phyloP scores from a whole-genome alignment of 78 protist genomes.

The Bodo saltans region DNA sequence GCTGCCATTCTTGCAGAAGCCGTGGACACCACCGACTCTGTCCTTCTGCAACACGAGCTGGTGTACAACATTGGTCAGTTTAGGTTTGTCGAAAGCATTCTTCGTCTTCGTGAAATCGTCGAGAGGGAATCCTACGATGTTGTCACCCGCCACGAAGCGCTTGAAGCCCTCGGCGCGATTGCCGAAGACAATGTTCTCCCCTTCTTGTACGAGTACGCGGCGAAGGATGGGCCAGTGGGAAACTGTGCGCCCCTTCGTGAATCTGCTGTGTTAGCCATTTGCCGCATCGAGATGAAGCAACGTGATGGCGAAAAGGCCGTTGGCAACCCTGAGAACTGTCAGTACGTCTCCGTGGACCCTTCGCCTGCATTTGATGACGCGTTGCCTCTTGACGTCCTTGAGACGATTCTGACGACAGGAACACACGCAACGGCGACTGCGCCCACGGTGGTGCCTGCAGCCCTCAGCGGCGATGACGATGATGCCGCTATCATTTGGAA shows the following conservation, averaged over 20 bases:
- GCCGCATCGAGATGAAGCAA: background rate
- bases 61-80: conserved; percentile 57
- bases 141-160: conserved; percentile 41
- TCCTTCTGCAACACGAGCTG: conserved; percentile 57
- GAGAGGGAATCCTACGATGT: conserved; percentile 6
- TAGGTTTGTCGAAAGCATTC: conserved; percentile 2
- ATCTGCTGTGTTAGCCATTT: conserved; percentile 40
- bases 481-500: conserved; percentile 6
- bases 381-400: too few relatives aligned
- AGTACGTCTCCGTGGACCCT: conserved; percentile 41
- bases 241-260: conserved; percentile 39
- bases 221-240: background rate
- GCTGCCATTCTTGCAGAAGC: background rate
- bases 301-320: background rate
- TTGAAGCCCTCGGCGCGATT: conserved; percentile 59
- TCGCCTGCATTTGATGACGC: conserved; percentile 34
- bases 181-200: background rate
- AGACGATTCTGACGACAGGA: too few relatives aligned
- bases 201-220: background rate
- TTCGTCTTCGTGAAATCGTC: background rate
- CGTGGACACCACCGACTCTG: conserved; percentile 17
- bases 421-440: too few relatives aligned
- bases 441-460: background rate
- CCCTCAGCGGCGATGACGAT: background rate
- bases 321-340: background rate